phyloP scores from a whole-genome alignment of 1,284 basidiomycete species.

The Ganoderma multipileum region DNA sequence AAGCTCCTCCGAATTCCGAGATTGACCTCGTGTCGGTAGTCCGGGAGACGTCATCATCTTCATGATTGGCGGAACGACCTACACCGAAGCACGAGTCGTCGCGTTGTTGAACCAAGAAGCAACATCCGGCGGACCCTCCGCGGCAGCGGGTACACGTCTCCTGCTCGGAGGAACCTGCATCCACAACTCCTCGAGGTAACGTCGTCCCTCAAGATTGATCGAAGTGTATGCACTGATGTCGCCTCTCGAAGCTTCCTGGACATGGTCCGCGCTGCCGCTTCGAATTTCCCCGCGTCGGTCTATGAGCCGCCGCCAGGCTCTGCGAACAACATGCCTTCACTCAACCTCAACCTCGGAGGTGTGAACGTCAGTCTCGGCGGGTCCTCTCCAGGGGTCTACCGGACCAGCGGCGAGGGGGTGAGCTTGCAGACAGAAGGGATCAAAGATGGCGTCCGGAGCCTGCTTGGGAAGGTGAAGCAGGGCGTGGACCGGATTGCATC shows the following conservation, averaged over 20 bases:
- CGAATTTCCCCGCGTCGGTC: constrained; percentile 66
- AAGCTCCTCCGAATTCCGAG: not conserved
- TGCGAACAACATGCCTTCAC: constrained; percentile 68
- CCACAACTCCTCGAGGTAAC: constrained; percentile 89
- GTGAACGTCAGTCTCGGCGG: constrained; percentile 94
- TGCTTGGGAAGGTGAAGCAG: constrained; percentile 89
- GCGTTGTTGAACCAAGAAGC: constrained; percentile 87
- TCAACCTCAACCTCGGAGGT: constrained; percentile 90
- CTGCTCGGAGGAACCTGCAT: constrained; percentile 92
- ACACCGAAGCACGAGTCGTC: constrained; percentile 88
- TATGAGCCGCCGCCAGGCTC: constrained; percentile 77
- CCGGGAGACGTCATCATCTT: constrained; percentile 96
- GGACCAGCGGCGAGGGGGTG: constrained; percentile 72
- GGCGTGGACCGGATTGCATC: constrained; percentile 76
- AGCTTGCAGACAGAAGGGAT: constrained; percentile 80
- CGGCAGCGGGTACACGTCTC: constrained; percentile 67
- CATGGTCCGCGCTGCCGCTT: constrained; percentile 72
- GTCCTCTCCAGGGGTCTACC: constrained; percentile 80
- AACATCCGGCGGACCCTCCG: constrained; percentile 50
- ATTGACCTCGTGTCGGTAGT: constrained; percentile 47
- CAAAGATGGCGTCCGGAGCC: constrained; percentile 84
- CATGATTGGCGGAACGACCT: constrained; percentile 93
- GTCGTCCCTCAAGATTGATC: constrained; percentile 19
- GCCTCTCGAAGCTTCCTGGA: constrained; percentile 66
- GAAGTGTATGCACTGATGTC: constrained; percentile 22